phyloP scores from a whole-genome alignment of 768 basidiomycete genomes.

The Podaxis pistillaris region DNA sequence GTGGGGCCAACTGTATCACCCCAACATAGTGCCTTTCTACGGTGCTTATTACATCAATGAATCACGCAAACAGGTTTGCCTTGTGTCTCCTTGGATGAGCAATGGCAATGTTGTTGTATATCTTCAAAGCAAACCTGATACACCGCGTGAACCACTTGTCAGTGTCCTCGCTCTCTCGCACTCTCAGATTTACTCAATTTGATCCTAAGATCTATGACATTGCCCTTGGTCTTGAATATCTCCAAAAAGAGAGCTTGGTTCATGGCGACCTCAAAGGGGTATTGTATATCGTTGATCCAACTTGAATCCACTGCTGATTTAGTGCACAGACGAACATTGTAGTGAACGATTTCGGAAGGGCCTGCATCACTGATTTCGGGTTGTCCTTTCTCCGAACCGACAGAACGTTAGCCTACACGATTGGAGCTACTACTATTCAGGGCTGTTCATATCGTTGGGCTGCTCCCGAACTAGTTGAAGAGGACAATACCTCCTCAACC shows the following conservation, averaged over 20 bases:
- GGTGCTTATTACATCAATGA: neutral
- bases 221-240: conserved; percentile 10
- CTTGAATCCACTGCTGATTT: neutral
- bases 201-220: neutral
- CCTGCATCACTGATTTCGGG: conserved; percentile 18
- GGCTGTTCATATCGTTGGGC: conserved; percentile 16
- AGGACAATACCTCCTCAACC: neutral
- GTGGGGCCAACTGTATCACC: neutral
- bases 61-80: neutral
- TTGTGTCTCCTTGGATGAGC: conserved; percentile 16
- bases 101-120: conserved; percentile 11
- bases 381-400: conserved; percentile 8
- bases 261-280: conserved; percentile 20
- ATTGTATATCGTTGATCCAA: neutral
- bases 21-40: conserved; percentile 3
- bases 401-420: conserved; percentile 1
- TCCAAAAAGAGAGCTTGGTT: conserved; percentile 15
- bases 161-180: neutral
- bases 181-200: neutral
- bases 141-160: conserved; percentile 2
- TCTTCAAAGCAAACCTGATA: neutral
- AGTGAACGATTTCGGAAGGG: conserved; percentile 10
- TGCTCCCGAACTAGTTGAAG: conserved; percentile 17
- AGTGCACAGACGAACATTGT: conserved; percentile 15
- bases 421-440: neutral